phyloP scores from a whole-genome alignment of 2,329 filamentous ascomycete species.

The Fusarium tanahbumbuense region DNA sequence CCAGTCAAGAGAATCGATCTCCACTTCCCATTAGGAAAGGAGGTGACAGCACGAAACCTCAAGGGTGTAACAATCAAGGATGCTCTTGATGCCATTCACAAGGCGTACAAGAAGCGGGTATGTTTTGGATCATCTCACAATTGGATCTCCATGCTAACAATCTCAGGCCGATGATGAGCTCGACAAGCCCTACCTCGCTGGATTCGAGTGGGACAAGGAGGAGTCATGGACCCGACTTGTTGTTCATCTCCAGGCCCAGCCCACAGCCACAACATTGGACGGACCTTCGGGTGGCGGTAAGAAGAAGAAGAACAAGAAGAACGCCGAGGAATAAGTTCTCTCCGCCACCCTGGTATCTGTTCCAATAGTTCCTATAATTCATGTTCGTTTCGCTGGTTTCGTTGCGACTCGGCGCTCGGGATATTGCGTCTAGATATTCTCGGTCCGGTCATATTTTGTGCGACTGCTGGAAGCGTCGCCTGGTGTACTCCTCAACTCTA shows the following conservation, averaged over 20 bases:
- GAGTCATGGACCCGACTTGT: slow-evolving; percentile 89
- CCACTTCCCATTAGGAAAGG: slow-evolving; percentile 87
- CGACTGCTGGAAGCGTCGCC: slow-evolving; percentile 46
- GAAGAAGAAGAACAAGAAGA: slow-evolving; percentile 80
- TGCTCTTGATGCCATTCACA: slow-evolving; percentile 93
- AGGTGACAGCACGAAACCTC: slow-evolving; percentile 89
- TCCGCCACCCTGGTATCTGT: slow-evolving; percentile 50
- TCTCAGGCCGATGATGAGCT: slow-evolving; percentile 88
- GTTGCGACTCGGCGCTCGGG: slow-evolving; percentile 56
- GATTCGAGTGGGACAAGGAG: slow-evolving; percentile 96
- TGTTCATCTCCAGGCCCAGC: slow-evolving; percentile 84
- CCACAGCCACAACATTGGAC: slow-evolving; percentile 56
- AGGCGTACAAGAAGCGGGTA: slow-evolving; percentile 97
- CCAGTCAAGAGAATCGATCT: slow-evolving; percentile 95
- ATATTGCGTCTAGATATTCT: slow-evolving; percentile 59
- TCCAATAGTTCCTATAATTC: slow-evolving; percentile 55
- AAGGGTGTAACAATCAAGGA: slow-evolving; percentile 98
- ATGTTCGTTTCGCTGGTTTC: slow-evolving; percentile 56
- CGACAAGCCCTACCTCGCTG: slow-evolving; percentile 85
- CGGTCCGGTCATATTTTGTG: slow-evolving; percentile 48
- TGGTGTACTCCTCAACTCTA: slow-evolving; percentile 45
- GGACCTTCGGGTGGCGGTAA: slow-evolving; percentile 61
- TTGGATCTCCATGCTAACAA: neutral
- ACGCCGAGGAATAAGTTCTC: slow-evolving; percentile 58
- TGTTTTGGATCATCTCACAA: slow-evolving; percentile 45